Conservation (phyloP, 2,329 filamentous ascomycete species). For the Epicoccum sorghinum region DNA sequence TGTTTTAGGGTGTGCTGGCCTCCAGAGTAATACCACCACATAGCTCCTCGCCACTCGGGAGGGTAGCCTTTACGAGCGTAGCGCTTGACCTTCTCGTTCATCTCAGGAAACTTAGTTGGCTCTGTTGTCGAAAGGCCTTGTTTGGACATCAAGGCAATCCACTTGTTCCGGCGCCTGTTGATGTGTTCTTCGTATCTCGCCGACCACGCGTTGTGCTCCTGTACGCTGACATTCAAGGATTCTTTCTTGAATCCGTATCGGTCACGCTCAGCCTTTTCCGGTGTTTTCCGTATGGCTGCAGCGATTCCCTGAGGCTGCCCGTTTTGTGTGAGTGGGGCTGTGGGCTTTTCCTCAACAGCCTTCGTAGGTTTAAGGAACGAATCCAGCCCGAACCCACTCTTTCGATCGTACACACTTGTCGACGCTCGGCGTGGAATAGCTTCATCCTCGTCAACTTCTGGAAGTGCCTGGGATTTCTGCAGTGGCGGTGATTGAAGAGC, state of each 20-base stretch:
- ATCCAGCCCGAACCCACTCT: slow-evolving; percentile 27
- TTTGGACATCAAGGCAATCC: slow-evolving; percentile 78
- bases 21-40: slow-evolving; percentile 96
- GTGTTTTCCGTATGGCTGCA: slow-evolving; percentile 24
- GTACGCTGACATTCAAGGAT: slow-evolving; percentile 75
- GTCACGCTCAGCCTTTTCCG: slow-evolving; percentile 63
- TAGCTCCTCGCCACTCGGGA: slow-evolving; percentile 90
- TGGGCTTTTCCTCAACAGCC: slow-evolving; percentile 1
- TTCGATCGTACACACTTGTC: slow-evolving; percentile 43
- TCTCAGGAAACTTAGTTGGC: slow-evolving; percentile 79
- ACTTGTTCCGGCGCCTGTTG: slow-evolving; percentile 77
- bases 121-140: slow-evolving; percentile 73
- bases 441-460: slow-evolving; percentile 44
- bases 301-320: slow-evolving; percentile 9
- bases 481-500: slow-evolving; percentile 29
- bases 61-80: slow-evolving; percentile 94
- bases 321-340: slow-evolving; percentile 7
- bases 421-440: slow-evolving; percentile 43
- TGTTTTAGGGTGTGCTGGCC: slow-evolving; percentile 79
- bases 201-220: slow-evolving; percentile 85
- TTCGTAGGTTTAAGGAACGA: slow-evolving; percentile 12
- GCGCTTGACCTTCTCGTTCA: slow-evolving; percentile 81
- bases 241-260: slow-evolving; percentile 92
- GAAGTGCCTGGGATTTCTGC: slow-evolving; percentile 35
- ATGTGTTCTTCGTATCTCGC: slow-evolving; percentile 75